phyloP scores from a whole-genome alignment of 352 stramenopile species.

The Globisporangium lucens region DNA sequence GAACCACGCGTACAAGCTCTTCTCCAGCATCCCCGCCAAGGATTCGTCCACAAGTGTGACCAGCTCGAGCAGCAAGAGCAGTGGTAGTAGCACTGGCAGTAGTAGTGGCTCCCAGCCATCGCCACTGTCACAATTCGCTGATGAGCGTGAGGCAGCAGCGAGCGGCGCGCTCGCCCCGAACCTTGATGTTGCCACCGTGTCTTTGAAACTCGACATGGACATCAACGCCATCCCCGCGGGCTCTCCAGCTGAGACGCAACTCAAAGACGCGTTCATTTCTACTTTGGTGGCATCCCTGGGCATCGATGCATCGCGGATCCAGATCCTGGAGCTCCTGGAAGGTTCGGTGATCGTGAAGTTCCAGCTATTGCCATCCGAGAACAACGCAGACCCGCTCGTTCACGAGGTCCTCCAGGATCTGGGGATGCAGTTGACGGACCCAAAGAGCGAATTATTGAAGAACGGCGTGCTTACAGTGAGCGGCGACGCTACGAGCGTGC shows the following conservation, averaged over 20 bases:
- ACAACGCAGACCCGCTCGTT: slow-evolving; percentile 44
- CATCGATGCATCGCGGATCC: slow-evolving; percentile 47
- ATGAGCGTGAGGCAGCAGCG: slow-evolving; percentile 26
- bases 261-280: slow-evolving; percentile 42
- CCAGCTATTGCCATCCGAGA: slow-evolving; percentile 45
- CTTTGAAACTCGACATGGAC: slow-evolving; percentile 57
- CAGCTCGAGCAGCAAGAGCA: slow-evolving; percentile 1
- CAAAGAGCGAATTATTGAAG: slow-evolving; percentile 33
- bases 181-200: slow-evolving; percentile 44
- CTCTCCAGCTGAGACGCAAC: slow-evolving; percentile 42
- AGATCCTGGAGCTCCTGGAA: slow-evolving; percentile 43
- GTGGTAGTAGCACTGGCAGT: slow-evolving; percentile 5
- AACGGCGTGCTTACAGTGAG: slow-evolving; percentile 27
- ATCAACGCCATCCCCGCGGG: slow-evolving; percentile 49
- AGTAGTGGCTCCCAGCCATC: slow-evolving; percentile 1
- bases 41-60: slow-evolving; percentile 24
- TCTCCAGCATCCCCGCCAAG: slow-evolving; percentile 34
- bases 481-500: slow-evolving; percentile 26
- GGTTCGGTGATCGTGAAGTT: slow-evolving; percentile 73
- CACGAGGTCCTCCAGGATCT: slow-evolving; percentile 43
- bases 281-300: slow-evolving; percentile 35
- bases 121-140: slow-evolving; percentile 20
- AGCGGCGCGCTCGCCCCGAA: slow-evolving; percentile 39
- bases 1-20: slow-evolving; percentile 50
- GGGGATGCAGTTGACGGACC: slow-evolving; percentile 34